phyloP scores from a whole-genome alignment of 2,329 filamentous ascomycete genomes.

The Acrocalymma vagum region DNA sequence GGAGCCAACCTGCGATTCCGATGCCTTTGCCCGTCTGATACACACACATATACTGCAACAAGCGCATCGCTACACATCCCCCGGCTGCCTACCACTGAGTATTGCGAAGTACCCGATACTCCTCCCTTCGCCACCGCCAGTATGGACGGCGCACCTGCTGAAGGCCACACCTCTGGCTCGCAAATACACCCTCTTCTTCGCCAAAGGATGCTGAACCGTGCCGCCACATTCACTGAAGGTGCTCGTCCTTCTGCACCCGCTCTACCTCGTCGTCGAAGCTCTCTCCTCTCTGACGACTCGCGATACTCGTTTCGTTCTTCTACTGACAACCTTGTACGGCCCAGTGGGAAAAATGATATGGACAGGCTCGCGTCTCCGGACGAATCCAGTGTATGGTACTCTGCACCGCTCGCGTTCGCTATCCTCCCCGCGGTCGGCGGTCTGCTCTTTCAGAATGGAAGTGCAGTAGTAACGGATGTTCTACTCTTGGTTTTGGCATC shows the following conservation, averaged over 20 bases:
- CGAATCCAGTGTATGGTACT: slow-evolving; percentile 77
- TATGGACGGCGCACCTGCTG: slow-evolving; percentile 37
- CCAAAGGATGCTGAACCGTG: slow-evolving; percentile 46
- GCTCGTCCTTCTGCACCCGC: slow-evolving; percentile 25
- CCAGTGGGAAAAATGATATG: slow-evolving; percentile 40
- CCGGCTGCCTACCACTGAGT: too few species aligned
- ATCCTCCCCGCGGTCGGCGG: slow-evolving; percentile 87
- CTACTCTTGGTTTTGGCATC: slow-evolving; percentile 81
- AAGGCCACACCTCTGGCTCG: slow-evolving; percentile 24
- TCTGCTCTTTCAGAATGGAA: slow-evolving; percentile 84
- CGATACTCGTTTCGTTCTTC: slow-evolving; percentile 70
- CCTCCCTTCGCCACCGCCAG: slow-evolving; percentile 16
- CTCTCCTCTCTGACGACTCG: slow-evolving; percentile 80
- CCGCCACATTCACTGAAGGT: slow-evolving; percentile 44
- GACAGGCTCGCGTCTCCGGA: slow-evolving; percentile 46
- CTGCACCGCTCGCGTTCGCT: slow-evolving; percentile 82
- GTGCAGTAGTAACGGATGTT: slow-evolving; percentile 83
- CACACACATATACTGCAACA: too few species aligned
- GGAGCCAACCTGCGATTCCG: too few species aligned
- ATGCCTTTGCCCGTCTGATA: too few species aligned
- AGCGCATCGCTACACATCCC: too few species aligned
- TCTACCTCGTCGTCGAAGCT: slow-evolving; percentile 70
- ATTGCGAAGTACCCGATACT: not conserved
- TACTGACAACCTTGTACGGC: slow-evolving; percentile 73
- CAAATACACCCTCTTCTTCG: slow-evolving; percentile 40